Evolutionary conservation across 208 protist species (phyloP).

Genomic region (Wallacemonas collosoma): DNA sequence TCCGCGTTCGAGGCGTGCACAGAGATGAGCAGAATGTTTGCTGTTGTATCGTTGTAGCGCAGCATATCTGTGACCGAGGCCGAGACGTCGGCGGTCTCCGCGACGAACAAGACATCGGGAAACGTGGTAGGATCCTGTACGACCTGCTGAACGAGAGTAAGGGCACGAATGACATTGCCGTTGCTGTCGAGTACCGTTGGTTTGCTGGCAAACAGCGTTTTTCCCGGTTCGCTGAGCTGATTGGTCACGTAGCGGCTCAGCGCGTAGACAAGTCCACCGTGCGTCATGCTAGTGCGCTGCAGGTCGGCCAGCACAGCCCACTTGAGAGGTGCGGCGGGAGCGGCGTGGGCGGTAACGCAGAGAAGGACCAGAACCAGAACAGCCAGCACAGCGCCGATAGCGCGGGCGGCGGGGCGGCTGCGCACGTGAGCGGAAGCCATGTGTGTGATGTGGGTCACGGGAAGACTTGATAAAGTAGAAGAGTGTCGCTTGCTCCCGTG

Average conservation of each 20-base stretch:
- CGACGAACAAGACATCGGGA: conserved; percentile 72
- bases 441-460: neutral
- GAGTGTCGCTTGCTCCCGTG: too few relatives aligned
- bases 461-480: too few relatives aligned
- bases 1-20: conserved; percentile 58
- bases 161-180: conserved; percentile 60
- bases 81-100: conserved; percentile 66
- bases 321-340: conserved; percentile 24
- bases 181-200: conserved; percentile 62
- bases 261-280: conserved; percentile 26
- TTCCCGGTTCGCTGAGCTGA: neutral
- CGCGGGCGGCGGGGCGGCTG: neutral
- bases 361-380: neutral
- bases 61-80: conserved; percentile 64
- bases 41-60: conserved; percentile 36
- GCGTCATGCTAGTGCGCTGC: conserved; percentile 40
- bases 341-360: neutral
- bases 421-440: neutral
- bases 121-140: conserved; percentile 31
- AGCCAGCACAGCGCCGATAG: neutral
- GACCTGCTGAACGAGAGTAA: conserved; percentile 46
- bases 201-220: conserved; percentile 29
- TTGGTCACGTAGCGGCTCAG: conserved; percentile 36
- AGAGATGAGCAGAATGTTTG: conserved; percentile 61
- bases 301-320: conserved; percentile 68